Evolutionary conservation across 768 basidiomycete species (phyloP).

Genomic region (Leccinum olivaceopallidum): DNA sequence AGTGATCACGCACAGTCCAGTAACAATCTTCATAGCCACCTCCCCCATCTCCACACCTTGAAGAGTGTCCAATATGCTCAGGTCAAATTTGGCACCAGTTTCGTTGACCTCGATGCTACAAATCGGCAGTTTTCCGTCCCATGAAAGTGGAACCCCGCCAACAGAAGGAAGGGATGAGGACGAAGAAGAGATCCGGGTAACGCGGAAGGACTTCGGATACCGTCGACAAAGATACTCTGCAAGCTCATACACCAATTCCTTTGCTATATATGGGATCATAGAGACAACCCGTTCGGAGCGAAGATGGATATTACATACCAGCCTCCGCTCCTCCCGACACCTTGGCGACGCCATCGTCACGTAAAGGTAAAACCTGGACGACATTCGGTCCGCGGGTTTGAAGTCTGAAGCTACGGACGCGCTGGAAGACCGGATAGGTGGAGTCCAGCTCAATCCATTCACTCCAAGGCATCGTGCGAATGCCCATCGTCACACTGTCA

Average conservation of each 20-base stretch:
- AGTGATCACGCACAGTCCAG: constrained; percentile 51
- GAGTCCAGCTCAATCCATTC: constrained; percentile 77
- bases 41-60: constrained; percentile 34
- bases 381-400: constrained; percentile 47
- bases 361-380: constrained; percentile 44
- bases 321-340: constrained; percentile 34
- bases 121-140: constrained; percentile 49
- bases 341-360: constrained; percentile 40
- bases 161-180: constrained; percentile 16
- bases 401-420: constrained; percentile 57
- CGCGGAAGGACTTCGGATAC: constrained; percentile 57
- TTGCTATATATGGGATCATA: constrained; percentile 39
- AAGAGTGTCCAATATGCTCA: constrained; percentile 36
- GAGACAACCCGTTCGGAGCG: background rate
- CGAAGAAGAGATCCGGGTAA: constrained; percentile 38
- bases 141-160: constrained; percentile 32
- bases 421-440: constrained; percentile 53
- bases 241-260: constrained; percentile 68
- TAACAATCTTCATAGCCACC: constrained; percentile 60
- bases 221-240: constrained; percentile 64
- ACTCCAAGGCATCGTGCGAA: constrained; percentile 64
- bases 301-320: constrained; percentile 15
- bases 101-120: constrained; percentile 52
- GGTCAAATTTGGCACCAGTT: constrained; percentile 46
- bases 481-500: constrained; percentile 66